Percentiles rank a stretch among this genome's conserved stretches.
Evolutionary conservation across 129 eudicot species (phyloP).

Genomic region (Cynara cardunculus): DNA sequence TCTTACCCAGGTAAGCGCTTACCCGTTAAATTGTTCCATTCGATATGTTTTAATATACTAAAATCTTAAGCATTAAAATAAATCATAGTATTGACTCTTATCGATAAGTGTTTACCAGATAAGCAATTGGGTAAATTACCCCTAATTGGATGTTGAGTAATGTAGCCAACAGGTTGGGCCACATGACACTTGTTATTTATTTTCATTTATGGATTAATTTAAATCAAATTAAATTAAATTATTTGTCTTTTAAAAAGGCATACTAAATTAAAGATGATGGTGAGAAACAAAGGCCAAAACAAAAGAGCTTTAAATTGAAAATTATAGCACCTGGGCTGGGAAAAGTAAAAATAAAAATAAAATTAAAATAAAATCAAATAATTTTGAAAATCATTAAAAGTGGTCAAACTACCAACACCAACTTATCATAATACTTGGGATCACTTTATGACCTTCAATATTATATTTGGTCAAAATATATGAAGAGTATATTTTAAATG

Average conservation of each 20-base stretch:
- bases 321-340: conserved; percentile 16
- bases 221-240: background rate
- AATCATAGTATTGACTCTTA: too few relatives aligned
- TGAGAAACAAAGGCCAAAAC: background rate
- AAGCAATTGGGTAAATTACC: too few relatives aligned
- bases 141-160: conserved; percentile 12
- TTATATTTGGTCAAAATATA: background rate
- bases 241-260: background rate
- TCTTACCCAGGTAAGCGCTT: too few relatives aligned
- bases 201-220: background rate
- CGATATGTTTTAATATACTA: too few relatives aligned
- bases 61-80: too few relatives aligned
- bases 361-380: background rate
- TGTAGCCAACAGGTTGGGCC: conserved; percentile 18
- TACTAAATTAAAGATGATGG: conserved; percentile 8
- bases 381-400: conserved; percentile 1
- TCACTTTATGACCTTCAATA: conserved; percentile 7
- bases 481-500: too few relatives aligned
- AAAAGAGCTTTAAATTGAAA: conserved; percentile 5
- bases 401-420: conserved; percentile 16
- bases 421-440: conserved; percentile 3
- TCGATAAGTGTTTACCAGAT: too few relatives aligned
- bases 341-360: background rate
- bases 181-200: background rate
- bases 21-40: too few relatives aligned